A percentile compares a stretch with the other conserved stretches of the same genome.
Conservation (phyloP, 176 grass and related monocot genomes). For the Luzula sylvatica region DNA sequence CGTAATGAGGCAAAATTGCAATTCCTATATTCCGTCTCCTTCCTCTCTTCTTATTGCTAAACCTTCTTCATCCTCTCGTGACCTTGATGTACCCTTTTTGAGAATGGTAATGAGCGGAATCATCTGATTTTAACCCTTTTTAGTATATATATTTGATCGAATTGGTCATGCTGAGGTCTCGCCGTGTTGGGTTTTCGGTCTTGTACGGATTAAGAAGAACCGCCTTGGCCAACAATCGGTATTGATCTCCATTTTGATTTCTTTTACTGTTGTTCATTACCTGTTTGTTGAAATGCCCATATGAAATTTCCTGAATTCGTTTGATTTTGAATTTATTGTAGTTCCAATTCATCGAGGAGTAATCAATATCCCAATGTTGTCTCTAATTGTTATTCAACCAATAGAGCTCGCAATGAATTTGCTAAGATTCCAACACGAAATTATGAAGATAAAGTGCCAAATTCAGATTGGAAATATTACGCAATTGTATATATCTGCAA, state of each 20-base stretch:
- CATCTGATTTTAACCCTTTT: not conserved
- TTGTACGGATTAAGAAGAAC: conserved; percentile 19
- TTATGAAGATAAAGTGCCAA: conserved; percentile 39
- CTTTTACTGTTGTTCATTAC: not conserved
- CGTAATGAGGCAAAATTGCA: too few relatives aligned
- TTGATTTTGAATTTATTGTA: conserved; percentile 3
- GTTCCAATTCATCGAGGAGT: conserved; percentile 17
- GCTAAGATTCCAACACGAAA: conserved; percentile 43
- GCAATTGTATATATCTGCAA: conserved; percentile 41
- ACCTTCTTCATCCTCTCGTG: too few relatives aligned
- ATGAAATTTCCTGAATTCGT: not conserved
- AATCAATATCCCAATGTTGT: conserved; percentile 9
- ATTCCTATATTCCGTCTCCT: too few relatives aligned
- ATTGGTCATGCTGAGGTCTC: conserved; percentile 19
- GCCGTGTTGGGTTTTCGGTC: conserved; percentile 10
- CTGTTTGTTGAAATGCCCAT: conserved; percentile 19
- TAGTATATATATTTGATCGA: not conserved
- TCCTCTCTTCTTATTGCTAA: too few relatives aligned
- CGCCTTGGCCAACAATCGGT: conserved; percentile 11
- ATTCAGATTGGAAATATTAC: conserved; percentile 46
- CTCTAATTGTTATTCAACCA: conserved; percentile 25
- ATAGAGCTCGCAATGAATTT: conserved; percentile 32
- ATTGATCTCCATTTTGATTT: conserved; percentile 9
- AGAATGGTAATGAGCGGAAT: not conserved
- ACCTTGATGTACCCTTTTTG: not conserved